Percentiles rank a stretch among this genome's conserved stretches.
Conservation (phyloP, 1,139 yeast species). For the Yamadazyma atmosphaerica region DNA sequence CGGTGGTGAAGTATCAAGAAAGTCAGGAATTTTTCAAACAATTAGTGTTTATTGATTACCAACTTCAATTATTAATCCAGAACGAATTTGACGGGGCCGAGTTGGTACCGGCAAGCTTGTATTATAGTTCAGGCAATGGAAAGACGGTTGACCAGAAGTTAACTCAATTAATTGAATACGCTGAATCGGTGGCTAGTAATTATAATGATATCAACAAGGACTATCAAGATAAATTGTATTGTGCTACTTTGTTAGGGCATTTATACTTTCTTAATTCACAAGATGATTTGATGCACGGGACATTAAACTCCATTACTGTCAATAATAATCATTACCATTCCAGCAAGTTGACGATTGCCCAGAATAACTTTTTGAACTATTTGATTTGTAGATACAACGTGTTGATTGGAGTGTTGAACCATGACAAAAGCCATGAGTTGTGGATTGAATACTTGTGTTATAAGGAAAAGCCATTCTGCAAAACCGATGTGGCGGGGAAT, state of each 20-base stretch:
- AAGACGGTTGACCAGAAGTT: slow-evolving; percentile 25
- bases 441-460: slow-evolving; percentile 36
- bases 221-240: slow-evolving; percentile 36
- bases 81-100: slow-evolving; percentile 33
- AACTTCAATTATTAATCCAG: slow-evolving; percentile 35
- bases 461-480: slow-evolving; percentile 28
- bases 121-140: slow-evolving; percentile 16
- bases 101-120: slow-evolving; percentile 22
- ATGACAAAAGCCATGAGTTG: slow-evolving; percentile 19
- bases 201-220: slow-evolving; percentile 25
- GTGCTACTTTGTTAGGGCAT: slow-evolving; percentile 36
- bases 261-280: slow-evolving; percentile 34
- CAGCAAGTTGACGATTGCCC: slow-evolving; percentile 13
- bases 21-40: slow-evolving; percentile 39
- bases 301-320: slow-evolving; percentile 19
- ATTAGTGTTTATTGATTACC: slow-evolving; percentile 40
- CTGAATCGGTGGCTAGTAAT: slow-evolving; percentile 29
- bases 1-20: slow-evolving; percentile 34
- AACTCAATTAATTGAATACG: slow-evolving; percentile 29
- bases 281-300: slow-evolving; percentile 21
- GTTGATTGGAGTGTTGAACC: slow-evolving; percentile 29
- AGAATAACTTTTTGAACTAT: slow-evolving; percentile 31
- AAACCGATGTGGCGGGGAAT: slow-evolving; percentile 38
- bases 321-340: slow-evolving; percentile 15
- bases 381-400: slow-evolving; percentile 39